Percentiles rank a stretch among this genome's conserved stretches.
These are phyloP conservation scores for Glonium stellatum DNA, from an alignment of 495 filamentous ascomycete genomes.

Conservation along the genomic window DNA sequence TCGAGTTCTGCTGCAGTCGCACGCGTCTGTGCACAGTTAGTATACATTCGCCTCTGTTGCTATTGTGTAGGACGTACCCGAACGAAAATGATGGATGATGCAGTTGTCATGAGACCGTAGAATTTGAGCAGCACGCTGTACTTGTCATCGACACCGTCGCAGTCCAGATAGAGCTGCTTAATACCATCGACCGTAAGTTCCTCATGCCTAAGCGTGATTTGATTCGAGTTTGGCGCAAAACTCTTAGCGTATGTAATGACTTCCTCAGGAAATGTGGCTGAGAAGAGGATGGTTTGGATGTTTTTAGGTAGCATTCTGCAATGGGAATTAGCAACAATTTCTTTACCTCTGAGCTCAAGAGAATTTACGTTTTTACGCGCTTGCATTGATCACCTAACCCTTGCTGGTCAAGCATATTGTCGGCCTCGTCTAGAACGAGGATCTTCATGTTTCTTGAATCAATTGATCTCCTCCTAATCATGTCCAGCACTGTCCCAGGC, in stretches of 20 bases:
- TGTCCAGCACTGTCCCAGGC: constrained; percentile 84
- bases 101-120: constrained; percentile 90
- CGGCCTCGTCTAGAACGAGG: constrained; percentile 85
- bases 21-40: constrained; percentile 38
- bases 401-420: constrained; percentile 93
- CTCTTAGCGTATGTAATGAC: constrained; percentile 70
- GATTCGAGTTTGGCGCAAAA: constrained; percentile 79
- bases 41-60: background rate
- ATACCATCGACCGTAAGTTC: constrained; percentile 96
- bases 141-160: constrained; percentile 69
- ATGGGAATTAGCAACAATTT: constrained; percentile 15
- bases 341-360: background rate
- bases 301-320: constrained; percentile 58
- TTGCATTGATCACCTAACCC: constrained; percentile 92
- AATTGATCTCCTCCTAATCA: constrained; percentile 66
- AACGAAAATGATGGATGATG: constrained; percentile 96
- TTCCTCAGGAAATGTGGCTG: constrained; percentile 84
- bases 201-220: constrained; percentile 78
- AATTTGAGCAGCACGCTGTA: constrained; percentile 82
- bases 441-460: constrained; percentile 60
- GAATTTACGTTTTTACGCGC: constrained; percentile 70
- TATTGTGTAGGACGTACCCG: constrained; percentile 47
- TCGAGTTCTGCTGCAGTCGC: constrained; percentile 76
- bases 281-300: constrained; percentile 86
- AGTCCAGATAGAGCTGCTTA: constrained; percentile 94